These are phyloP conservation scores for Fusarium goolgardi DNA, from an alignment of 2,329 filamentous ascomycete genomes.

Conservation along the genomic window DNA sequence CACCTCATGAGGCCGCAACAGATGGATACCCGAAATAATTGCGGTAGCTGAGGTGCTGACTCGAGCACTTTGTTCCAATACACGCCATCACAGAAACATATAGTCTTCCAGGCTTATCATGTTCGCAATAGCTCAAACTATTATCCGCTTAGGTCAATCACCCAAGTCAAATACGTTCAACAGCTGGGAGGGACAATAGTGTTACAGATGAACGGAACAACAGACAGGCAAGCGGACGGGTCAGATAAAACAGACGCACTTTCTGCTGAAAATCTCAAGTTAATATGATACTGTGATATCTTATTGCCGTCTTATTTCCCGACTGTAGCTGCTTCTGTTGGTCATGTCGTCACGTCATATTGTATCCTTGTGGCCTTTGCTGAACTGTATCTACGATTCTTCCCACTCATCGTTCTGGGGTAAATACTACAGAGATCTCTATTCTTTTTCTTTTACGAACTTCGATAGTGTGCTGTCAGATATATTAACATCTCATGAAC, in stretches of 20 bases:
- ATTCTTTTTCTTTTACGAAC: background rate
- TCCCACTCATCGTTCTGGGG: background rate
- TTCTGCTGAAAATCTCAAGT: background rate
- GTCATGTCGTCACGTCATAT: background rate
- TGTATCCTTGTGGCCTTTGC: background rate
- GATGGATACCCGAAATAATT: background rate
- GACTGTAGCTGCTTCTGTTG: background rate
- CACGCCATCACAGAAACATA: background rate
- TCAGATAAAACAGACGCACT: background rate
- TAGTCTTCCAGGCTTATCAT: background rate
- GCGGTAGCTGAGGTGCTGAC: conserved; percentile 7
- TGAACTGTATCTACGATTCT: background rate
- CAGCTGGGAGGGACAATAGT: no score
- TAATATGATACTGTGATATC: background rate
- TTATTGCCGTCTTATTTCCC: background rate
- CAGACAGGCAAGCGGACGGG: background rate
- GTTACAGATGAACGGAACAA: background rate
- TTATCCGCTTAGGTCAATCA: background rate
- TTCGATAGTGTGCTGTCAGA: background rate
- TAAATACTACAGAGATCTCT: background rate
- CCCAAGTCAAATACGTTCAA: background rate
- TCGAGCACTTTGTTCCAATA: background rate
- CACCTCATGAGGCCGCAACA: background rate
- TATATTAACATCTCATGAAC: background rate
- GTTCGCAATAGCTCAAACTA: background rate